A percentile compares a stretch with the other conserved stretches of the same genome.
phyloP scores from a whole-genome alignment of 805 yeast species.

The Blastobotrys parvus region DNA sequence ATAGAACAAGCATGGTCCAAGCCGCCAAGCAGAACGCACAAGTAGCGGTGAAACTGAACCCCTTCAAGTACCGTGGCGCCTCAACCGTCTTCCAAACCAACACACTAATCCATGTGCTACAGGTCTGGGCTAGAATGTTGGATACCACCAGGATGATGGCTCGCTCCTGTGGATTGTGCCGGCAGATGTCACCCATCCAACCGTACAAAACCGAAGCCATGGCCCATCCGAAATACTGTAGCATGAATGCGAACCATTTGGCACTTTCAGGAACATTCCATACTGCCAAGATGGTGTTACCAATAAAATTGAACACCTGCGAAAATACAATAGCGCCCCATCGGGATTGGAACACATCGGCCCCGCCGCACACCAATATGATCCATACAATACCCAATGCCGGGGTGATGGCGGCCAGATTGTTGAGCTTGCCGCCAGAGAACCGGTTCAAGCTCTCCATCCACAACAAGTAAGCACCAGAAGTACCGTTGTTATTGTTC shows the following conservation, averaged over 20 bases:
- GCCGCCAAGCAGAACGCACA: conserved; percentile 10
- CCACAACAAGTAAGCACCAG: conserved; percentile 58
- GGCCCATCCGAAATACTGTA: conserved; percentile 52
- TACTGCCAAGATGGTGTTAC: conserved; percentile 44
- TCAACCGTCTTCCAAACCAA: conserved; percentile 31
- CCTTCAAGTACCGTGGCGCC: conserved; percentile 22
- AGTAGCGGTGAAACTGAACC: conserved; percentile 17
- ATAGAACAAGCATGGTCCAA: conserved; percentile 34
- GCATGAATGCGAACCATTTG: conserved; percentile 53
- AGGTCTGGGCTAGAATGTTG: conserved; percentile 44
- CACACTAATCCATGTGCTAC: conserved; percentile 45
- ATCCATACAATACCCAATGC: conserved; percentile 45
- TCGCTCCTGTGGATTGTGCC: conserved; percentile 43
- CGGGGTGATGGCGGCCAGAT: conserved; percentile 48
- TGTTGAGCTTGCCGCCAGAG: conserved; percentile 38
- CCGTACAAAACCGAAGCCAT: conserved; percentile 52
- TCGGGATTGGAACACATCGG: conserved; percentile 45
- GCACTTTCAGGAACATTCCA: conserved; percentile 49
- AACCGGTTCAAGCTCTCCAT: conserved; percentile 41
- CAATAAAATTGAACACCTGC: conserved; percentile 43
- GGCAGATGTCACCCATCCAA: conserved; percentile 50
- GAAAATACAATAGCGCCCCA: conserved; percentile 47
- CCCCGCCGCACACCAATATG: conserved; percentile 22
- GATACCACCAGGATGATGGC: conserved; percentile 38
- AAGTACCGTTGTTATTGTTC: conserved; percentile 45